Conservation (phyloP, 768 basidiomycete species). For the Asterophora parasitica region DNA sequence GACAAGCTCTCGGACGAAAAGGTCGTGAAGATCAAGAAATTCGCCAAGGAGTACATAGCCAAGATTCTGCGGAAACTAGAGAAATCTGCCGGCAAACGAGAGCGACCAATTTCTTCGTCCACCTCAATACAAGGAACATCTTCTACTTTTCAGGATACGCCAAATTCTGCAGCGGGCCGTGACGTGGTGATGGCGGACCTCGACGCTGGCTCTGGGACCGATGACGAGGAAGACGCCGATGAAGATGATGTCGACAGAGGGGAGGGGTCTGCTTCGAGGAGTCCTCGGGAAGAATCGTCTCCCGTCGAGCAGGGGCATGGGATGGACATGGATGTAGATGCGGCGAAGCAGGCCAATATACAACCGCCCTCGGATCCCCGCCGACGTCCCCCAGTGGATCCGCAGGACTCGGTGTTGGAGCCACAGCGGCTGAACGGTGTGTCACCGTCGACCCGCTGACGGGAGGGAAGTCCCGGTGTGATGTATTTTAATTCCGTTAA, state of each 20-base stretch:
- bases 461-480: background rate
- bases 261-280: background rate
- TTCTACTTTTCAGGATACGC: constrained; percentile 37
- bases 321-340: constrained; percentile 7
- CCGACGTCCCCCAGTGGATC: constrained; percentile 12
- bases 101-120: constrained; percentile 22
- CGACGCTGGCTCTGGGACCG: constrained; percentile 25
- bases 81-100: constrained; percentile 36
- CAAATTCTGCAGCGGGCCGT: constrained; percentile 33
- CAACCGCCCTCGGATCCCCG: constrained; percentile 13
- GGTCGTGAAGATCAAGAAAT: constrained; percentile 83
- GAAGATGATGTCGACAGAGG: constrained; percentile 2
- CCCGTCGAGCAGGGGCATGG: constrained; percentile 1
- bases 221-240: constrained; percentile 6
- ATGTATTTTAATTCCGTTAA: constrained; percentile 12
- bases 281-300: background rate
- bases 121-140: constrained; percentile 27
- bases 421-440: constrained; percentile 4
- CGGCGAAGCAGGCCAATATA: background rate
- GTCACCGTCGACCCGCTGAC: background rate
- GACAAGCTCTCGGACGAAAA: constrained; percentile 86
- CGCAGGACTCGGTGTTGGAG: constrained; percentile 1
- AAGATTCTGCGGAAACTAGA: constrained; percentile 73
- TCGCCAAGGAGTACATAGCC: constrained; percentile 83
- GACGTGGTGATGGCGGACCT: constrained; percentile 27